These are phyloP conservation scores for Lentinula guzmanii DNA, from an alignment of 768 basidiomycete genomes.

Conservation along the genomic window DNA sequence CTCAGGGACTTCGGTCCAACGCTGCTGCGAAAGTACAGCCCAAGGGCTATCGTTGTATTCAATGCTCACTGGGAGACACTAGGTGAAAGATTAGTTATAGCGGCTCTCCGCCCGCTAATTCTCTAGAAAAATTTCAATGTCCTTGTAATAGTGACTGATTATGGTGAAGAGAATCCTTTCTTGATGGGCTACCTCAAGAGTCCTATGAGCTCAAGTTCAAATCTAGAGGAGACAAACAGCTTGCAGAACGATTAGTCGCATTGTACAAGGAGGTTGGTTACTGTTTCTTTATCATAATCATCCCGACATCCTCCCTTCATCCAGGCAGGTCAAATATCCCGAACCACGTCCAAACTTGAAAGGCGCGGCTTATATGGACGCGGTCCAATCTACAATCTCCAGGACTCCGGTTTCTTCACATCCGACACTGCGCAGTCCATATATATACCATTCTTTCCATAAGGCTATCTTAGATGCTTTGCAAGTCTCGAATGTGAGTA, in stretches of 20 bases:
- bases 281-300: background rate
- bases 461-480: slow-evolving; percentile 53
- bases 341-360: slow-evolving; percentile 43
- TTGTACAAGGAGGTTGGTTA: slow-evolving; percentile 44
- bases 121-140: background rate
- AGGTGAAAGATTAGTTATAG: slow-evolving; percentile 49
- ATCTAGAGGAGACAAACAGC: slow-evolving; percentile 52
- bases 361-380: too few relatives aligned
- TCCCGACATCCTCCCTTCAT: background rate
- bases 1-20: slow-evolving; percentile 43
- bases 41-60: slow-evolving; percentile 63
- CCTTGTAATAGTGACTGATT: slow-evolving; percentile 57
- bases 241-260: slow-evolving; percentile 57
- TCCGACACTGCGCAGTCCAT: slow-evolving; percentile 40
- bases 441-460: slow-evolving; percentile 51
- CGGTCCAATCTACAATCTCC: slow-evolving; percentile 31
- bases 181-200: slow-evolving; percentile 43
- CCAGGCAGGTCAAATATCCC: slow-evolving; percentile 49
- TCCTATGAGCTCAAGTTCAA: slow-evolving; percentile 63
- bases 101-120: background rate
- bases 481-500: slow-evolving; percentile 41
- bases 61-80: slow-evolving; percentile 78
- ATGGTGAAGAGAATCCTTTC: slow-evolving; percentile 70
- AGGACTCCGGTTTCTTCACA: slow-evolving; percentile 43
- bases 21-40: slow-evolving; percentile 59